Conservation (phyloP, 2,329 filamentous ascomycete species). For the Cercospora sojina region DNA sequence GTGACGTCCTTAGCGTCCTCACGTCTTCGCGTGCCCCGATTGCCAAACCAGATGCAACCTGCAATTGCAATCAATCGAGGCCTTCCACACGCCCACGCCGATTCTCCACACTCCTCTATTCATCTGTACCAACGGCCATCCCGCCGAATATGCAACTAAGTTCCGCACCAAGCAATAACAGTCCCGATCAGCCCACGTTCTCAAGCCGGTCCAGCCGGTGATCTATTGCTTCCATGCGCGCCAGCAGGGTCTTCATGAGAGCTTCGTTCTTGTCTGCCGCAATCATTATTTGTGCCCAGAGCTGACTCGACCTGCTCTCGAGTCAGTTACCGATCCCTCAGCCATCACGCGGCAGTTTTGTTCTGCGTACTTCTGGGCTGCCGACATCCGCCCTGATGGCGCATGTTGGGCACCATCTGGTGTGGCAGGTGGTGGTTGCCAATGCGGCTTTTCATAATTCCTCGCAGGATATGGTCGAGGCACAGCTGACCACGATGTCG, state of each 20-base stretch:
- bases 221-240: constrained; percentile 19
- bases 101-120: neutral
- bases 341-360: neutral
- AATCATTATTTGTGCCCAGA: constrained; percentile 11
- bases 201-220: constrained; percentile 7
- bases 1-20: neutral
- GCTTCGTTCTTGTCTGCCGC: constrained; percentile 17
- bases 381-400: neutral
- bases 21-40: constrained; percentile 2
- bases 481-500: neutral
- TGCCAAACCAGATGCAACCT: neutral
- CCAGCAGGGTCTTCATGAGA: constrained; percentile 13
- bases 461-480: neutral
- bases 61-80: constrained; percentile 7
- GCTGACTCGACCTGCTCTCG: neutral
- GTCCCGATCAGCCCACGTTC: neutral
- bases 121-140: neutral
- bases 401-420: neutral
- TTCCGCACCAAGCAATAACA: neutral
- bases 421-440: neutral
- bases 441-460: neutral
- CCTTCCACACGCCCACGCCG: neutral
- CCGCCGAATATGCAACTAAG: neutral
- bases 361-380: constrained; percentile 1
- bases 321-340: neutral